Conservation (phyloP, 140 eudicot species). For the Senecio squalidus region DNA sequence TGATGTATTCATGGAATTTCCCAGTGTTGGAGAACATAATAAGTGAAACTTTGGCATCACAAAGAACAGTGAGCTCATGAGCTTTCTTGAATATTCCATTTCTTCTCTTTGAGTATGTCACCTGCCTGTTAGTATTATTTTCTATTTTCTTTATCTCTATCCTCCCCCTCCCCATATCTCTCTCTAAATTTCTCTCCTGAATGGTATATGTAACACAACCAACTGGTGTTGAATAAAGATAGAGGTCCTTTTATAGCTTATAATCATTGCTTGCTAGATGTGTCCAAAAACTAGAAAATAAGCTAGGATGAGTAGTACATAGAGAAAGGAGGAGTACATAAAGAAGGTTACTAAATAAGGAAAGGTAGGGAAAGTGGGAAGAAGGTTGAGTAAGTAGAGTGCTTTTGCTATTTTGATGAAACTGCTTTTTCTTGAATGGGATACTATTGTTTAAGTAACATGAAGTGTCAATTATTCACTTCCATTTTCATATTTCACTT, state of each 20-base stretch:
- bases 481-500: constrained; percentile 26
- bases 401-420: constrained; percentile 33
- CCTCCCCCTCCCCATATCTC: constrained; percentile 66
- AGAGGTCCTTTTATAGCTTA: constrained; percentile 3
- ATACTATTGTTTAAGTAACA: constrained; percentile 22
- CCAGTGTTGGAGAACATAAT: constrained; percentile 58
- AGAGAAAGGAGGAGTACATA: constrained; percentile 23
- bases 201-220: constrained; percentile 9
- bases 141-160: constrained; percentile 72
- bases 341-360: constrained; percentile 22
- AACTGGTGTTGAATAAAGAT: not conserved
- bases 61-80: constrained; percentile 65
- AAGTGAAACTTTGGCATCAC: constrained; percentile 75
- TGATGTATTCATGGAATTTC: constrained; percentile 52
- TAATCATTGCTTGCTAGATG: not conserved
- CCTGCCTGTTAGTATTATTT: constrained; percentile 60
- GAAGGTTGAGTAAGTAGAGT: constrained; percentile 34
- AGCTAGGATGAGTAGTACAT: constrained; percentile 26
- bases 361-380: constrained; percentile 34
- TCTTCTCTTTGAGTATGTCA: constrained; percentile 78
- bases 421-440: constrained; percentile 17
- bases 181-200: constrained; percentile 19
- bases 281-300: not conserved
- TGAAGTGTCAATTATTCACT: constrained; percentile 32
- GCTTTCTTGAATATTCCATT: constrained; percentile 90